Evolutionary conservation across 1,284 basidiomycete species (phyloP).

Genomic region (Termitomyces sp.): DNA sequence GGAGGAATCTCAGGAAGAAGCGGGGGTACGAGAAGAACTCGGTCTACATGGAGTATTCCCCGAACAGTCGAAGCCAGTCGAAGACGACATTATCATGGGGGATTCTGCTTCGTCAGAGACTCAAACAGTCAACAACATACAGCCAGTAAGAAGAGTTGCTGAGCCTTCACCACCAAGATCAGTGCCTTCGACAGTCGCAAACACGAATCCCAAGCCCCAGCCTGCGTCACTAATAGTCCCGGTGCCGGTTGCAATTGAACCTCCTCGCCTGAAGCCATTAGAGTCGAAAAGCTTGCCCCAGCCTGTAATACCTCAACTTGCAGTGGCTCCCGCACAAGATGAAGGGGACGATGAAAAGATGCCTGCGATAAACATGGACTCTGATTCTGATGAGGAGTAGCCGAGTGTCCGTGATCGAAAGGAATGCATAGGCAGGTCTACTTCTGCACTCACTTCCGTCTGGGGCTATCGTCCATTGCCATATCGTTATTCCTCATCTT

Average conservation of each 20-base stretch:
- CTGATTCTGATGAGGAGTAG: constrained; percentile 40
- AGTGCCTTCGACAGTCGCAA: neutral
- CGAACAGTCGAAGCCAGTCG: constrained; percentile 12
- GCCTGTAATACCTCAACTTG: neutral
- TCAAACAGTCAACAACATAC: neutral
- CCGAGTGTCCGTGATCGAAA: neutral
- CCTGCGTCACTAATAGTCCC: neutral
- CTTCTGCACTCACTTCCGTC: constrained; percentile 28
- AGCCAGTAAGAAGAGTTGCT: neutral
- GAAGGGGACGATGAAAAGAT: constrained; percentile 35
- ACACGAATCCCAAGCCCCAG: neutral
- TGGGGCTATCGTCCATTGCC: constrained; percentile 20
- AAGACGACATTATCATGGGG: constrained; percentile 22
- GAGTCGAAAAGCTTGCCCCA: neutral
- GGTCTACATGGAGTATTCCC: constrained; percentile 24
- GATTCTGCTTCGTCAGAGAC: constrained; percentile 8
- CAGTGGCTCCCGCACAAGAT: constrained; percentile 15
- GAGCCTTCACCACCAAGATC: neutral
- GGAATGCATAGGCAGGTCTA: neutral
- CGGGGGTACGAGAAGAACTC: constrained; percentile 37
- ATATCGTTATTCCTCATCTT: constrained; percentile 36
- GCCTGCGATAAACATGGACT: constrained; percentile 42
- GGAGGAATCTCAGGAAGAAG: constrained; percentile 63
- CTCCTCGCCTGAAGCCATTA: neutral
- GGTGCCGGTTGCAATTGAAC: neutral